Evolutionary conservation across 78 protist genomes (phyloP), one percentile per base, ranked within the genome.

Genomic region (Dictyostelium capitatum): DNA sequence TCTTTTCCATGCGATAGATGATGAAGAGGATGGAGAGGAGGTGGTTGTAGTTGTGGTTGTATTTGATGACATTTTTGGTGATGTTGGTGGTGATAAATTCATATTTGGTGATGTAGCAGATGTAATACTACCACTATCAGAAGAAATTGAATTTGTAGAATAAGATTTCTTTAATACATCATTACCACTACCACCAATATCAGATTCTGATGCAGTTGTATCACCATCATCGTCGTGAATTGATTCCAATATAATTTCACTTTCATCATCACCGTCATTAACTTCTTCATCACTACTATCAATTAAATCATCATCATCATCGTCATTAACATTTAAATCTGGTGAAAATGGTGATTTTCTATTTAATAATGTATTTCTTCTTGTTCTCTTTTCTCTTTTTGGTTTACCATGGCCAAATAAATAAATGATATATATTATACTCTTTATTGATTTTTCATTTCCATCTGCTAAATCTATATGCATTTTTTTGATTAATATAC

Each of bases 391-490:
- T 50, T 50, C 48, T 65, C 47, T 72, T 25, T 9, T 25, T 48
- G 69, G 41, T 19, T 54, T 77, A 15, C 56, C 47, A 54, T 79
- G 37, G 15, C 41, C 83, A 23, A 50, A 28, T 78, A 87, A 64
- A 65, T 87, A 87, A 46, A 87, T n/a, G 28, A 82, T 74, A 77
- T 87, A 87, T 5, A 87, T 87, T 11, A 65, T 51, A 87, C 93
- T 87, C 25, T 64, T 65, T 51, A 87, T 77, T 20, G 50, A 41
- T 37, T 87, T 87, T 54, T 87, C 83, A 64, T 77, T 87, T 15
- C 93, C 93, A 77, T 87, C 93, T 14, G 70, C 77, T 4, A 87
- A 65, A 65, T 87, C 93, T n/a, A n/a, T n/a, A n/a, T n/a, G n/a
- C n/a, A n/a, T n/a, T n/a, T n/a, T n/a, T n/a, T n/a, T n/a, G n/a